Conservation (phyloP, 176 grass and related monocot genomes). For the Lolium rigidum region DNA sequence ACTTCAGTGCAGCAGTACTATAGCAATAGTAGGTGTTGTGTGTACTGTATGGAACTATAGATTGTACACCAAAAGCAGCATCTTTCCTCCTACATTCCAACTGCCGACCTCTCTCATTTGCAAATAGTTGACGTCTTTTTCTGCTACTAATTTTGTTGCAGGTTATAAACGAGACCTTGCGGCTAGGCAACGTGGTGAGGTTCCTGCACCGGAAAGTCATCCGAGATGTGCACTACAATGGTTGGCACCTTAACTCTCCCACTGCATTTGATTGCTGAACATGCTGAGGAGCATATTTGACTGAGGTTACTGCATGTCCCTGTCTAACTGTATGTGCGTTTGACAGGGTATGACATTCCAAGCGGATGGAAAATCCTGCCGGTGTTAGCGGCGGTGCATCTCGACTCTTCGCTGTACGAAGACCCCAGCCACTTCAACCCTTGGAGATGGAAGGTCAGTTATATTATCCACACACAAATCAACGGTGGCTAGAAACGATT, state of each 20-base stretch:
- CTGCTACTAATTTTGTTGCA: constrained; percentile 38
- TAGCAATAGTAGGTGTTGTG: background rate
- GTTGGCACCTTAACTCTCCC: constrained; percentile 34
- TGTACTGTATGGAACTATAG: constrained; percentile 11
- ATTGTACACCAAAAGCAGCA: background rate
- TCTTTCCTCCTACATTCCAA: background rate
- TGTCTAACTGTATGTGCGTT: background rate
- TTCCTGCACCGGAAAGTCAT: constrained; percentile 94
- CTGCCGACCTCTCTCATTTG: background rate
- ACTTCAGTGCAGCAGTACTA: background rate
- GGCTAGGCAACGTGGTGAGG: constrained; percentile 94
- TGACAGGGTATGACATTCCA: constrained; percentile 80
- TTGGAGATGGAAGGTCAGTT: constrained; percentile 83
- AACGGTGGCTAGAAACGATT: background rate
- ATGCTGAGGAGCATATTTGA: background rate
- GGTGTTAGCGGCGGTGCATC: constrained; percentile 71
- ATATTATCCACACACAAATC: background rate
- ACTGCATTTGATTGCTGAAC: too few species aligned
- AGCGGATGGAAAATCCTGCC: constrained; percentile 88
- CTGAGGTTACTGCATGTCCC: background rate
- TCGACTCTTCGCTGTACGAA: constrained; percentile 71
- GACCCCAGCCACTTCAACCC: constrained; percentile 78
- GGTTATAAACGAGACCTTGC: constrained; percentile 95
- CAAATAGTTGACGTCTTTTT: background rate
- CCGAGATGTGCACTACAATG: constrained; percentile 88